Percentiles rank a stretch among this genome's conserved stretches.
Evolutionary conservation across 2,329 filamentous ascomycete species (phyloP).

Genomic region (Neofusicoccum cordaticola): DNA sequence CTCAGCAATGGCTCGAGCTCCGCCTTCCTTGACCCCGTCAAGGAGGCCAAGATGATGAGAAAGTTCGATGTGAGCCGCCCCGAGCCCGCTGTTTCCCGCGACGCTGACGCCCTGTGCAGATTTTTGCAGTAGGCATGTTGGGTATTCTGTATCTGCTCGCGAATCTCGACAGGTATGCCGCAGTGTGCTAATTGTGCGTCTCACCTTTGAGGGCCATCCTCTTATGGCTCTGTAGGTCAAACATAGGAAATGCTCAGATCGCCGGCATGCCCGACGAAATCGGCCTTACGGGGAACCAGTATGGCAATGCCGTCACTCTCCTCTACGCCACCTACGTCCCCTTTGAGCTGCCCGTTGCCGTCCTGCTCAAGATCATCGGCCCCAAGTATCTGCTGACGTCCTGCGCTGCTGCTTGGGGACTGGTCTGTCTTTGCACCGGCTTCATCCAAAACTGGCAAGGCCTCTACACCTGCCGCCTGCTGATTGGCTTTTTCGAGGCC

Average conservation of each 20-base stretch:
- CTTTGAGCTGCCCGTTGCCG: constrained; percentile 56
- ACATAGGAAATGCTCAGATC: constrained; percentile 43
- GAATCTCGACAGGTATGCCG: constrained; percentile 16
- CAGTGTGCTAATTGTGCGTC: neutral
- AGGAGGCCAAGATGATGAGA: constrained; percentile 14
- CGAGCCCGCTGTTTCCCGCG: neutral
- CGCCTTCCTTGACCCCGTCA: constrained; percentile 5
- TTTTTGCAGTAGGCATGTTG: constrained; percentile 13
- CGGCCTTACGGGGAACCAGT: constrained; percentile 6
- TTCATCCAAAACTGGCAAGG: constrained; percentile 47
- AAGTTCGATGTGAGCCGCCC: constrained; percentile 7
- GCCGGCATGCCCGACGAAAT: constrained; percentile 22
- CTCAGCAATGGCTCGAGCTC: constrained; percentile 6
- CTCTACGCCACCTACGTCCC: constrained; percentile 58
- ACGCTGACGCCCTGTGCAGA: neutral
- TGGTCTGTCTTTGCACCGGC: constrained; percentile 51
- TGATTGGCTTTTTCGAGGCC: constrained; percentile 41
- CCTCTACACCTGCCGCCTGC: constrained; percentile 44
- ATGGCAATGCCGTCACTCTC: constrained; percentile 48
- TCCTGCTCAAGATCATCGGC: constrained; percentile 58
- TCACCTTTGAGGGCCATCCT: neutral
- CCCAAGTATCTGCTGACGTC: constrained; percentile 42
- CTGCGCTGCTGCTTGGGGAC: constrained; percentile 51
- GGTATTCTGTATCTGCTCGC: constrained; percentile 17
- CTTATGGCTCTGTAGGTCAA: constrained; percentile 20